A percentile compares a stretch with the other conserved stretches of the same genome.
Conservation (phyloP, 1,284 basidiomycete genomes). For the Melampsora americana region DNA sequence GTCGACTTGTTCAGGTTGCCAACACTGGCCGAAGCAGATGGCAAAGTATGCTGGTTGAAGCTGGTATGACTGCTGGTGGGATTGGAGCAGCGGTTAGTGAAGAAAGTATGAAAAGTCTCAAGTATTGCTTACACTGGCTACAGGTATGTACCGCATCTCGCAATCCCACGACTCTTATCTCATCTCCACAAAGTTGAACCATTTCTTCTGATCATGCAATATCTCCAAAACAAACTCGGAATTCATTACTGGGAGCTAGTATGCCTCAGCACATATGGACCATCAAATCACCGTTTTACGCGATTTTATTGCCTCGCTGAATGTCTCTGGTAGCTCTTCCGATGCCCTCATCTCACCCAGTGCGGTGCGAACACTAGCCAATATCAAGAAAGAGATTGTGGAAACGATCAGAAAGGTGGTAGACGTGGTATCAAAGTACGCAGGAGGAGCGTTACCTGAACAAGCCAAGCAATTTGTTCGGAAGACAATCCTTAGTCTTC, state of each 20-base stretch:
- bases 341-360: conserved; percentile 58
- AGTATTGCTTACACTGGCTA: conserved; percentile 85
- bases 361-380: conserved; percentile 66
- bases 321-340: conserved; percentile 57
- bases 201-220: no score
- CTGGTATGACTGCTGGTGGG: conserved; percentile 64
- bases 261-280: conserved; percentile 81
- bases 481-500: conserved; percentile 74
- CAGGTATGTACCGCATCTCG: conserved; percentile 59
- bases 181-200: no score
- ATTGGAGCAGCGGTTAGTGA: conserved; percentile 81
- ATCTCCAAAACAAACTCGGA: no score
- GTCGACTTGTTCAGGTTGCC: conserved; percentile 45
- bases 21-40: conserved; percentile 69
- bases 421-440: conserved; percentile 79
- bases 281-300: conserved; percentile 78
- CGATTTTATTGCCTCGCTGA: conserved; percentile 71
- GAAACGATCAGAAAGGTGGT: conserved; percentile 82
- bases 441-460: conserved; percentile 77
- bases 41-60: conserved; percentile 78
- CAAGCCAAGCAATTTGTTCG: conserved; percentile 73
- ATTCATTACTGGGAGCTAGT: conserved; percentile 57
- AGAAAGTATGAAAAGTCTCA: conserved; percentile 79
- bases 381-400: conserved; percentile 76
- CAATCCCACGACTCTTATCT: no score